Percentiles rank a stretch among this genome's conserved stretches.
phyloP scores from a whole-genome alignment of 371 early-diverging fungal genomes.

The Rhizopus sp. region DNA sequence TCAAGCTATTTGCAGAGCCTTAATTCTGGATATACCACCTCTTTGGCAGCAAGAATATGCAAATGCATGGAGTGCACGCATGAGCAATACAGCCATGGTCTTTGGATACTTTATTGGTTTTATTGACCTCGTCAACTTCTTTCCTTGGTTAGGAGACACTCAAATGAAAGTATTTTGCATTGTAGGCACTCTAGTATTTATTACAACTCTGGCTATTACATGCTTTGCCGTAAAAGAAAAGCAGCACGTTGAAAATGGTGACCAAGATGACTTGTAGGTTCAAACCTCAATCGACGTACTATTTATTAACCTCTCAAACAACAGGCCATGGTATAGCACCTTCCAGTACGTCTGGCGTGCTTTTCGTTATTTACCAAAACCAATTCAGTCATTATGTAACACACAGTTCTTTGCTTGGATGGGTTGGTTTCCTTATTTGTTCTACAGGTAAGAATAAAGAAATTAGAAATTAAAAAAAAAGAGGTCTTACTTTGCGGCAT shows the following conservation, averaged over 20 bases:
- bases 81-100: constrained; percentile 69
- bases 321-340: constrained; percentile 56
- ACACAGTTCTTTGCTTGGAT: constrained; percentile 87
- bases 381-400: constrained; percentile 71
- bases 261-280: constrained; percentile 17
- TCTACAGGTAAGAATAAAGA: constrained; percentile 45
- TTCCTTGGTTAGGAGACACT: constrained; percentile 64
- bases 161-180: constrained; percentile 72
- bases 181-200: constrained; percentile 60
- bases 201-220: constrained; percentile 50
- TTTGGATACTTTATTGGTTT: constrained; percentile 69
- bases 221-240: constrained; percentile 61
- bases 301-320: neutral
- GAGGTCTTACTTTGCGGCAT: neutral
- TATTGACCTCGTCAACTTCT: constrained; percentile 62
- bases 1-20: constrained; percentile 65
- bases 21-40: constrained; percentile 71
- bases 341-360: constrained; percentile 62
- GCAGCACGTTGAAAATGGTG: constrained; percentile 14
- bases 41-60: constrained; percentile 64
- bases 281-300: too few relatives aligned
- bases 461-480: neutral
- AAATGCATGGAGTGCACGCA: constrained; percentile 71
- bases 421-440: constrained; percentile 84
- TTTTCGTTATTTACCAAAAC: constrained; percentile 58